A percentile compares a stretch with the other conserved stretches of the same genome.
Evolutionary conservation across 495 filamentous ascomycete genomes (phyloP).

Genomic region (Durotheca rogersii): DNA sequence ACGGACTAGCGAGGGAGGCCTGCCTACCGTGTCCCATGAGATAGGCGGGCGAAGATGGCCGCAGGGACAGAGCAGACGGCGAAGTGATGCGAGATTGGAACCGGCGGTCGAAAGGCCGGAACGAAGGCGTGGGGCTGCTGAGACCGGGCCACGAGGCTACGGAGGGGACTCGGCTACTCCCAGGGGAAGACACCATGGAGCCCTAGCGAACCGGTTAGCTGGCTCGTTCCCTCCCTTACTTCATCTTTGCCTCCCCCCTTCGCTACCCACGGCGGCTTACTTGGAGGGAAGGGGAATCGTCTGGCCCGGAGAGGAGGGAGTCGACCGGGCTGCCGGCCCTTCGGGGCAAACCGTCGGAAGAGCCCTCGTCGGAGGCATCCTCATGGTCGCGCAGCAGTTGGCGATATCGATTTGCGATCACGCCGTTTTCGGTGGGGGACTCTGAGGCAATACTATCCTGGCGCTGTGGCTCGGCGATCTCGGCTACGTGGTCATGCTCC

Average conservation of each 20-base stretch:
- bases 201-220: slow-evolving; percentile 56
- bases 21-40: slow-evolving; percentile 73
- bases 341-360: slow-evolving; percentile 40
- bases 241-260: slow-evolving; percentile 31
- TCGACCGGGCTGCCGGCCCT: slow-evolving; percentile 49
- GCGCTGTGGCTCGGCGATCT: slow-evolving; percentile 43
- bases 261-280: slow-evolving; percentile 49
- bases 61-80: slow-evolving; percentile 54
- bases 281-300: slow-evolving; percentile 87
- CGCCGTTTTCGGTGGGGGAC: slow-evolving; percentile 30
- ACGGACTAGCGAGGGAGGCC: slow-evolving; percentile 64
- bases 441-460: slow-evolving; percentile 24
- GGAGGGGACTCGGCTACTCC: slow-evolving; percentile 59
- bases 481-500: slow-evolving; percentile 44
- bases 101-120: slow-evolving; percentile 89
- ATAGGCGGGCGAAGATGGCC: slow-evolving; percentile 78
- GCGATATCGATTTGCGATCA: slow-evolving; percentile 49
- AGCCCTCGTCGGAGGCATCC: slow-evolving; percentile 50
- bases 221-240: slow-evolving; percentile 25
- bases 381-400: slow-evolving; percentile 45
- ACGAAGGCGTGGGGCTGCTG: slow-evolving; percentile 68
- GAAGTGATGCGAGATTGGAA: slow-evolving; percentile 84
- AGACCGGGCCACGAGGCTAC: slow-evolving; percentile 49
- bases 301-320: slow-evolving; percentile 67
- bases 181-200: slow-evolving; percentile 74